Percentiles rank a stretch among this genome's conserved stretches.
phyloP scores from a whole-genome alignment of 2,329 filamentous ascomycete species.

The Calonectria ilicicola region DNA sequence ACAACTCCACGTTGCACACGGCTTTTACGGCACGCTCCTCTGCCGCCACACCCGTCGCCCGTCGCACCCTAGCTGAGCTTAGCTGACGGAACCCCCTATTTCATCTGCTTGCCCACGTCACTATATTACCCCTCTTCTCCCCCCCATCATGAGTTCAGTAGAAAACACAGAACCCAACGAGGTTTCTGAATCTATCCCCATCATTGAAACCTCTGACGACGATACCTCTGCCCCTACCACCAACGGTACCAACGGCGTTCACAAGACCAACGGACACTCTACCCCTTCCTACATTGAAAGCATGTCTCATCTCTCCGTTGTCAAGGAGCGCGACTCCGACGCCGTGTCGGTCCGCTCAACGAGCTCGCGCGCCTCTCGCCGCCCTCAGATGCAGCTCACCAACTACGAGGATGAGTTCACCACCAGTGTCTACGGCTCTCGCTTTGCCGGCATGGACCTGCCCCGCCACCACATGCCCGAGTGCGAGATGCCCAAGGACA shows the following conservation, averaged over 20 bases:
- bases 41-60: conserved; percentile 25
- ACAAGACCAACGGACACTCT: conserved; percentile 42
- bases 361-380: conserved; percentile 38
- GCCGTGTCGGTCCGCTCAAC: conserved; percentile 40
- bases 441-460: conserved; percentile 83
- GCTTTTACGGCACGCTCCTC: conserved; percentile 23
- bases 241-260: conserved; percentile 44
- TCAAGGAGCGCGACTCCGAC: conserved; percentile 49
- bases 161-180: conserved; percentile 34
- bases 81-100: neutral
- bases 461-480: conserved; percentile 91
- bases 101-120: conserved; percentile 5
- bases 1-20: conserved; percentile 7
- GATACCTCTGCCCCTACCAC: conserved; percentile 35
- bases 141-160: conserved; percentile 39
- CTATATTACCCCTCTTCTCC: conserved; percentile 27
- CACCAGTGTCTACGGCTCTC: conserved; percentile 88
- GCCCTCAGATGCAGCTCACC: conserved; percentile 59
- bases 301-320: conserved; percentile 65
- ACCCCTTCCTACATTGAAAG: conserved; percentile 32
- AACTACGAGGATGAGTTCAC: conserved; percentile 71
- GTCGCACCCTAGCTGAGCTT: conserved; percentile 15
- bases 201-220: conserved; percentile 48
- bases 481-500: conserved; percentile 86
- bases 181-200: conserved; percentile 41